phyloP scores from a whole-genome alignment of 2,329 filamentous ascomycete species.

The Macrophomina phaseolina region DNA sequence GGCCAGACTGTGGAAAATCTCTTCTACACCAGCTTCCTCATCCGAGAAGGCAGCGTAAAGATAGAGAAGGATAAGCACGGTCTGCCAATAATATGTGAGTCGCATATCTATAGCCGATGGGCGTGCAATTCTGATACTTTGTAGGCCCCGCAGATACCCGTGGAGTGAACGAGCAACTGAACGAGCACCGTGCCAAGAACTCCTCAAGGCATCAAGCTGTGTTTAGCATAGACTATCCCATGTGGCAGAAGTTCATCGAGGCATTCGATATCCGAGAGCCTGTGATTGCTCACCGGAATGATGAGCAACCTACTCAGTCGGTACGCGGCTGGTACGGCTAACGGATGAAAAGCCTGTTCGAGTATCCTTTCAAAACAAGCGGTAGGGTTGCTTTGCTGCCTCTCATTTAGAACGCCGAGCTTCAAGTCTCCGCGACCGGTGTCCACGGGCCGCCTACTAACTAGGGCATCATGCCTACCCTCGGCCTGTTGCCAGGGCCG shows the following conservation, averaged over 20 bases:
- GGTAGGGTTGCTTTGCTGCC: no score
- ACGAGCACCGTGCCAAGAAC: slow-evolving; percentile 64
- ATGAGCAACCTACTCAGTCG: slow-evolving; percentile 59
- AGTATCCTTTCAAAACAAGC: no score
- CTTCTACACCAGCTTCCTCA: slow-evolving; percentile 94
- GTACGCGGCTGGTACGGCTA: slow-evolving; percentile 71
- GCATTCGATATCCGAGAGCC: slow-evolving; percentile 77
- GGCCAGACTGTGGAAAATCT: slow-evolving; percentile 96
- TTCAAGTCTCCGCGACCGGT: no score
- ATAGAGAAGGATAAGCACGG: slow-evolving; percentile 75
- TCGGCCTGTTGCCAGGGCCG: no score
- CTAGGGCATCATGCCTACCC: no score
- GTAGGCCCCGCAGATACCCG: slow-evolving; percentile 53
- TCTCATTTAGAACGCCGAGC: no score
- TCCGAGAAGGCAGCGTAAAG: slow-evolving; percentile 80
- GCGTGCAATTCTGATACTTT: slow-evolving; percentile 9
- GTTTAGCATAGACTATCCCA: slow-evolving; percentile 82
- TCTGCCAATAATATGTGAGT: slow-evolving; percentile 81
- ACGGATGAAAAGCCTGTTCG: slow-evolving; percentile 8
- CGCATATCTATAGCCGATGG: background rate
- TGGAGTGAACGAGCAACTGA: slow-evolving; percentile 58
- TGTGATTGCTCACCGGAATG: slow-evolving; percentile 82
- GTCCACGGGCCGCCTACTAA: no score
- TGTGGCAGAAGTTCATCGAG: slow-evolving; percentile 79
- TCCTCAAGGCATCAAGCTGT: slow-evolving; percentile 75